A percentile compares a stretch with the other conserved stretches of the same genome.
These are phyloP conservation scores for Termitomyces sp. DNA, from an alignment of 768 basidiomycete genomes.

Conservation along the genomic window DNA sequence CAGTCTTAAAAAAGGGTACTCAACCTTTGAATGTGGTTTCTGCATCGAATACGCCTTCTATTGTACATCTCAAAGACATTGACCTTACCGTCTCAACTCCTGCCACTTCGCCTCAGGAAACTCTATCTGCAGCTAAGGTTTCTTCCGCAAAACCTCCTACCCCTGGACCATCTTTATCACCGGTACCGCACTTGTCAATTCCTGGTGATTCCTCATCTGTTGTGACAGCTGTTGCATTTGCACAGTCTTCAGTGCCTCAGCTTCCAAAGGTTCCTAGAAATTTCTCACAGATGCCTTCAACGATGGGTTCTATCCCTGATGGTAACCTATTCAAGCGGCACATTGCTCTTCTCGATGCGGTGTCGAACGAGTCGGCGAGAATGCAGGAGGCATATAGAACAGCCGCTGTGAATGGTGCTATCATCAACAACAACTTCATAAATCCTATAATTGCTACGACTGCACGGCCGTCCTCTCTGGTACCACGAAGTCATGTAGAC, in stretches of 20 bases:
- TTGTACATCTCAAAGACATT: background rate
- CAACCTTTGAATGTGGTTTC: background rate
- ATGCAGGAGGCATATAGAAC: constrained; percentile 34
- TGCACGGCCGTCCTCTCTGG: background rate
- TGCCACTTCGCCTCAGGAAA: background rate
- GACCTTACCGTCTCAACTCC: background rate
- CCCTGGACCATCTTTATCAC: background rate
- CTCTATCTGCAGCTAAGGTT: background rate
- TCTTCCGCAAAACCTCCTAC: background rate
- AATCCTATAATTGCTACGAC: constrained; percentile 2
- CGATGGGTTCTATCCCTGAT: constrained; percentile 45
- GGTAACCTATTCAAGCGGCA: constrained; percentile 57
- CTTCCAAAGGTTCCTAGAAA: background rate
- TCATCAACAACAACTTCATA: constrained; percentile 6
- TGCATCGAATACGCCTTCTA: background rate
- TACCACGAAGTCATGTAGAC: background rate
- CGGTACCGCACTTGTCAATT: background rate
- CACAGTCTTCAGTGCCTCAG: background rate
- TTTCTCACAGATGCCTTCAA: background rate
- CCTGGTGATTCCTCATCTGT: background rate
- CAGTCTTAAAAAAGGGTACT: constrained; percentile 24
- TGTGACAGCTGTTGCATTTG: background rate
- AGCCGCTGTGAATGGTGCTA: constrained; percentile 9
- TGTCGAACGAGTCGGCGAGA: constrained; percentile 68
- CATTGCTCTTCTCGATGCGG: constrained; percentile 63